Conservation (phyloP, 257 asterid species). For the Lycium ferocissimum region DNA sequence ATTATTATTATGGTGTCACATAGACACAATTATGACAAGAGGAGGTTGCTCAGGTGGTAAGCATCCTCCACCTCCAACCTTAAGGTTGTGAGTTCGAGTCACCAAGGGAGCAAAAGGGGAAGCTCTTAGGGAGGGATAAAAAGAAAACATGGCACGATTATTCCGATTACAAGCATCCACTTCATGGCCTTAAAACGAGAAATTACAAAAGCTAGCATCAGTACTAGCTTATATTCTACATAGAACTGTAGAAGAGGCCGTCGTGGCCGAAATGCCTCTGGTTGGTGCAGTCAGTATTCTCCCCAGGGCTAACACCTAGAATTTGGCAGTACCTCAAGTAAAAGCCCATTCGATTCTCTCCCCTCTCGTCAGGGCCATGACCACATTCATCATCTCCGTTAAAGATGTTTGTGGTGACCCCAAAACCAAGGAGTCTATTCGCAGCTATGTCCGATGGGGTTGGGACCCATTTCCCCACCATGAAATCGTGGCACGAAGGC, state of each 20-base stretch:
- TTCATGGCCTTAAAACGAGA: background rate
- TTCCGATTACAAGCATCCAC: too few species aligned
- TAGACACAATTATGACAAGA: too few species aligned
- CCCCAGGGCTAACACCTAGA: conserved; percentile 36
- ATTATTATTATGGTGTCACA: too few species aligned
- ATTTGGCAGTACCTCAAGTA: conserved; percentile 38
- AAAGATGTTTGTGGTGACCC: conserved; percentile 45
- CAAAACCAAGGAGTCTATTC: conserved; percentile 36
- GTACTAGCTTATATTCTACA: background rate
- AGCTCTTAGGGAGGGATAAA: too few species aligned
- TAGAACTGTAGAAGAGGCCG: background rate
- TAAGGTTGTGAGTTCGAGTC: too few species aligned
- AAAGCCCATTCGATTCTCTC: conserved; percentile 37
- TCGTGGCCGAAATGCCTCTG: conserved; percentile 37
- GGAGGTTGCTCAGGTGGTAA: too few species aligned
- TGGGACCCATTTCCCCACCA: conserved; percentile 44
- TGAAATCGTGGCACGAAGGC: conserved; percentile 45
- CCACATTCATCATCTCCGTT: conserved; percentile 47
- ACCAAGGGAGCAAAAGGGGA: too few species aligned
- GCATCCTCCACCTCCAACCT: too few species aligned
- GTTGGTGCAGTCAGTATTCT: conserved; percentile 39
- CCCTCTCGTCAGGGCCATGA: conserved; percentile 29
- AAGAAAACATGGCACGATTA: too few species aligned
- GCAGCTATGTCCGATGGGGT: conserved; percentile 34
- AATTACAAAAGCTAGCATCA: background rate